Conservation (phyloP, 164 flowering plant species). For the Saururus chinensis region DNA sequence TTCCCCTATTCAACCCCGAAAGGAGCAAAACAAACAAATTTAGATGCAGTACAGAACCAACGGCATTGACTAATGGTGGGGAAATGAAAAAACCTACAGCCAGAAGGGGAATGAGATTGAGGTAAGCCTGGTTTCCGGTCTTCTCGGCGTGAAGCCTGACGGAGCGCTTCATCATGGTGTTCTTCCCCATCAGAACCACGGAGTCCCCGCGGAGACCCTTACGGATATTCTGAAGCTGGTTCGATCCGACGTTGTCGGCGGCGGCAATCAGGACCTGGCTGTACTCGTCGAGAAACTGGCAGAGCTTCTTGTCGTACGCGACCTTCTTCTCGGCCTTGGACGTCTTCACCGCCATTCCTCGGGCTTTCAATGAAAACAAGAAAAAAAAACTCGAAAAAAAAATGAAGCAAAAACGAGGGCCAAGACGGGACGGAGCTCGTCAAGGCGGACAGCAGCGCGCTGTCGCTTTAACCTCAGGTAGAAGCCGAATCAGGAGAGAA, state of each 20-base stretch:
- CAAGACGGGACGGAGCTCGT: conserved; percentile 35
- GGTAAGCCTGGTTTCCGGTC: too few relatives aligned
- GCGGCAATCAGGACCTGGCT: conserved; percentile 50
- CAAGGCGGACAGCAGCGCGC: conserved; percentile 61
- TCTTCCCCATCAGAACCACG: too few relatives aligned
- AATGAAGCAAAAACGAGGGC: conserved; percentile 36
- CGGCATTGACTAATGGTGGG: too few relatives aligned
- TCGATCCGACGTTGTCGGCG: conserved; percentile 81
- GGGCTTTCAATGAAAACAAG: too few relatives aligned
- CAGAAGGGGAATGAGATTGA: conserved; percentile 29
- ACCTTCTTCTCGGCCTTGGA: too few relatives aligned
- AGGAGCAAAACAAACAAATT: not conserved
- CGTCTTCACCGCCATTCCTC: too few relatives aligned
- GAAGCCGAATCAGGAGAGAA: too few relatives aligned
- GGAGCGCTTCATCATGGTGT: too few relatives aligned
- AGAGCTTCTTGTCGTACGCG: too few relatives aligned
- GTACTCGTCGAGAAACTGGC: too few relatives aligned
- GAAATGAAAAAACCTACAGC: conserved; percentile 14
- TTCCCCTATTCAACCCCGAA: conserved; percentile 18
- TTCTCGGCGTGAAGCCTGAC: too few relatives aligned
- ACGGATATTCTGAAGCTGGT: conserved; percentile 69
- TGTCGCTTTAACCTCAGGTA: conserved; percentile 74
- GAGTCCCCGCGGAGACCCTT: conserved; percentile 41
- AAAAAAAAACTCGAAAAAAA: not conserved
- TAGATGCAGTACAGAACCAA: too few relatives aligned